Evolutionary conservation across 441 rosid species (phyloP).

Genomic region (Rhodomyrtus psidioides): DNA sequence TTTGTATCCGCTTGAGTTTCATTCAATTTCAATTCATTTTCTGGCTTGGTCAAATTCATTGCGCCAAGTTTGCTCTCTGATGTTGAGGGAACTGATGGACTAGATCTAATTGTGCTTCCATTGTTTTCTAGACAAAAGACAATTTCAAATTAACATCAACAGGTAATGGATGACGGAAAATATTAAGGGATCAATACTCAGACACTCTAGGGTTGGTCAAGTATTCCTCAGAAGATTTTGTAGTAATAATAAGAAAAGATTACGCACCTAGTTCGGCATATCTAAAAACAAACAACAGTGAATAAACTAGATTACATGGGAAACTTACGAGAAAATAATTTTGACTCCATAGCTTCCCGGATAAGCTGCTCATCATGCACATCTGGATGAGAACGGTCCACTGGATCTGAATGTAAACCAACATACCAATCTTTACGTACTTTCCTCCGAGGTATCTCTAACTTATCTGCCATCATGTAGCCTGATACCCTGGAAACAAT

Average conservation of each 20-base stretch:
- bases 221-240: not conserved
- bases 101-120: slow-evolving; percentile 35
- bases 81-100: slow-evolving; percentile 22
- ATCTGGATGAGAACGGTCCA: slow-evolving; percentile 92
- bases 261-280: not conserved
- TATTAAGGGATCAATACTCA: not conserved
- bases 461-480: slow-evolving; percentile 88
- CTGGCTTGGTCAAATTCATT: slow-evolving; percentile 30
- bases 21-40: slow-evolving; percentile 27
- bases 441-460: slow-evolving; percentile 86
- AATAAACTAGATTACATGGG: not conserved
- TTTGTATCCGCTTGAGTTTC: slow-evolving; percentile 31
- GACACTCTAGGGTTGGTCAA: not conserved
- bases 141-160: slow-evolving; percentile 6
- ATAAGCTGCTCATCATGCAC: slow-evolving; percentile 68
- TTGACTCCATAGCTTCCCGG: slow-evolving; percentile 47
- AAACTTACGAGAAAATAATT: slow-evolving; percentile 46
- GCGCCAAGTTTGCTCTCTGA: slow-evolving; percentile 17
- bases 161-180: slow-evolving; percentile 2
- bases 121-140: slow-evolving; percentile 40
- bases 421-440: slow-evolving; percentile 88
- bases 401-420: slow-evolving; percentile 81
- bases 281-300: not conserved
- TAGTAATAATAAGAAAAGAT: not conserved
- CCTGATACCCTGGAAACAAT: slow-evolving; percentile 71